These are phyloP conservation scores for Xylariales sp. DNA, from an alignment of 2,329 filamentous ascomycete species.

Conservation along the genomic window DNA sequence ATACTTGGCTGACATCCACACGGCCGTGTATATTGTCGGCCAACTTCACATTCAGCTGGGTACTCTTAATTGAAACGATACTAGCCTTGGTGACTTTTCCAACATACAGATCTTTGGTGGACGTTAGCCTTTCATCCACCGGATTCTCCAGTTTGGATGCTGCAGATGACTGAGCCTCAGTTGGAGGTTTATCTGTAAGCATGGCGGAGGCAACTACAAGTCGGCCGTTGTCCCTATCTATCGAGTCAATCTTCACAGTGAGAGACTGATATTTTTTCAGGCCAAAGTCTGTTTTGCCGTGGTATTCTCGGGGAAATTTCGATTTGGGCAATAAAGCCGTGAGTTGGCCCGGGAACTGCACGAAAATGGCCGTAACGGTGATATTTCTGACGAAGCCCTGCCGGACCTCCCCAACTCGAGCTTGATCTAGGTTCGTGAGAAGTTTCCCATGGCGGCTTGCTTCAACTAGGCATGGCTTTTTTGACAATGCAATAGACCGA, in stretches of 20 bases:
- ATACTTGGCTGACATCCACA: slow-evolving; percentile 90
- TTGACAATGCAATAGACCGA: slow-evolving; percentile 79
- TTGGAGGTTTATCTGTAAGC: slow-evolving; percentile 57
- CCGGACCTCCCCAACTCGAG: slow-evolving; percentile 74
- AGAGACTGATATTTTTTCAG: slow-evolving; percentile 81
- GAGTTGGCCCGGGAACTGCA: slow-evolving; percentile 85
- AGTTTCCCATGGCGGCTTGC: slow-evolving; percentile 79
- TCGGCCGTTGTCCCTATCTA: slow-evolving; percentile 76
- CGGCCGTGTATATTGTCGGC: slow-evolving; percentile 92
- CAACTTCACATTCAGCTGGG: slow-evolving; percentile 90
- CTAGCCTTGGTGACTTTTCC: slow-evolving; percentile 81
- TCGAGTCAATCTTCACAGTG: slow-evolving; percentile 75
- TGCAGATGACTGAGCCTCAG: slow-evolving; percentile 50
- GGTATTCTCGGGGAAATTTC: slow-evolving; percentile 77
- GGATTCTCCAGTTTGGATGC: slow-evolving; percentile 56
- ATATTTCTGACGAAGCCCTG: slow-evolving; percentile 89
- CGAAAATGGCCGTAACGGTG: slow-evolving; percentile 81
- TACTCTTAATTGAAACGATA: slow-evolving; percentile 86
- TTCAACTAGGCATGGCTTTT: slow-evolving; percentile 84
- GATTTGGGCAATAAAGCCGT: slow-evolving; percentile 84
- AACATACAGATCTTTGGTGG: slow-evolving; percentile 77
- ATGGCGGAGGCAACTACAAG: slow-evolving; percentile 68
- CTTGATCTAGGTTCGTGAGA: slow-evolving; percentile 76
- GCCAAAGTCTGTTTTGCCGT: slow-evolving; percentile 78
- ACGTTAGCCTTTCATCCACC: slow-evolving; percentile 72